Conservation (phyloP, 1,139 yeast genomes). For the Debaryomyces fabryi region DNA sequence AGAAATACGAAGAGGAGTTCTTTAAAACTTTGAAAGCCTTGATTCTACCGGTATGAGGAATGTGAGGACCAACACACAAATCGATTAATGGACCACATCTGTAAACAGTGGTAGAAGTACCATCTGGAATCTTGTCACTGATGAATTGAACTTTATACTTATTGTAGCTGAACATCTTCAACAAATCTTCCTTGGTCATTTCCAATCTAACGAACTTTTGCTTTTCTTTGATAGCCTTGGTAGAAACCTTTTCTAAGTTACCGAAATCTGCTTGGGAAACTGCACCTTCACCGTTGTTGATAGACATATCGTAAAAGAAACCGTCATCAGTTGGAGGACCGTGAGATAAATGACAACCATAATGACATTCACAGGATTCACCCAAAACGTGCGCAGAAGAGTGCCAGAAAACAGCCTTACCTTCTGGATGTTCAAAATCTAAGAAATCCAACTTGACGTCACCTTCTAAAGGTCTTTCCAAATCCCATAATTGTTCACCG, state of each 20-base stretch:
- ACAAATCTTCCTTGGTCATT: constrained; percentile 86
- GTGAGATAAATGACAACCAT: constrained; percentile 82
- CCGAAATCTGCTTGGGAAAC: constrained; percentile 85
- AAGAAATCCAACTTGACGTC: constrained; percentile 70
- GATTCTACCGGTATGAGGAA: constrained; percentile 96
- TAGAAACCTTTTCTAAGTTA: constrained; percentile 83
- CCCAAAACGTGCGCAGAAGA: constrained; percentile 98
- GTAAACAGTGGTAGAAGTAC: constrained; percentile 94
- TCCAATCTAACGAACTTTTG: constrained; percentile 95
- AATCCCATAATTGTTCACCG: constrained; percentile 85
- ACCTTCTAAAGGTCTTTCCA: constrained; percentile 88
- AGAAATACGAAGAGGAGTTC: constrained; percentile 94
- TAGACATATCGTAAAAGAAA: constrained; percentile 95
- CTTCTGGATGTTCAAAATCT: constrained; percentile 76
- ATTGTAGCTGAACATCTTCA: constrained; percentile 93
- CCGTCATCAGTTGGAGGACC: constrained; percentile 99
- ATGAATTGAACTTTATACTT: constrained; percentile 92
- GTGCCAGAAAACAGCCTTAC: constrained; percentile 97
- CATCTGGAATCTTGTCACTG: constrained; percentile 89
- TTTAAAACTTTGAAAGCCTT: constrained; percentile 93
- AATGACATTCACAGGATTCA: constrained; percentile 96
- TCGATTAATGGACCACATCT: constrained; percentile 98
- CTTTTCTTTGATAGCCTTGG: constrained; percentile 91
- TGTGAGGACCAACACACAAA: constrained; percentile 97
- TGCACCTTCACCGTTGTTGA: constrained; percentile 72